Evolutionary conservation across 2,329 filamentous ascomycete genomes (phyloP).

Genomic region (Verticillium dahliae): DNA sequence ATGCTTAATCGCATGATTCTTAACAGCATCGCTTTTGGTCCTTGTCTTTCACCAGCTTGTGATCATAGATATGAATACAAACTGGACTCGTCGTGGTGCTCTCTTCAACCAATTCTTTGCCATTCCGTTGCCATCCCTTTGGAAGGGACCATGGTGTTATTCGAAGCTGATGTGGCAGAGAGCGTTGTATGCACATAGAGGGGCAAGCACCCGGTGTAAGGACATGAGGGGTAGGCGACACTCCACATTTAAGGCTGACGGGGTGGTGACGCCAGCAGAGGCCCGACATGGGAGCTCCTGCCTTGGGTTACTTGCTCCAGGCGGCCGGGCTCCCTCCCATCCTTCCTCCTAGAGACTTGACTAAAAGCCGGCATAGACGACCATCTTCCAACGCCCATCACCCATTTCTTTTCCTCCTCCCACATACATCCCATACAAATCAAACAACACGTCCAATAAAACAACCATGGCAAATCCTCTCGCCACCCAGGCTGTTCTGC

Average conservation of each 20-base stretch:
- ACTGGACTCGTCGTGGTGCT: too few species aligned
- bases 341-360: background rate
- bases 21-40: background rate
- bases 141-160: too few species aligned
- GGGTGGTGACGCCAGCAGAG: conserved; percentile 6
- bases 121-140: too few species aligned
- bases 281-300: conserved; percentile 6
- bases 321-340: background rate
- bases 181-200: background rate
- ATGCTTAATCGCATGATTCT: background rate
- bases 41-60: too few species aligned
- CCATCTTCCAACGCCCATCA: background rate
- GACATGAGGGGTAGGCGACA: background rate
- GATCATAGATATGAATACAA: too few species aligned
- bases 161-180: too few species aligned
- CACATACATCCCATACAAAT: background rate
- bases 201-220: background rate
- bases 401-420: background rate
- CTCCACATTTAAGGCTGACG: conserved; percentile 15
- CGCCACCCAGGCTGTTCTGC: conserved; percentile 38
- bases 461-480: conserved; percentile 25
- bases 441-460: background rate
- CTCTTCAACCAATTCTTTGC: too few species aligned
- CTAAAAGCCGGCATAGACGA: background rate
- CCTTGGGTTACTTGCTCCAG: background rate